phyloP scores from a whole-genome alignment of 345 rosid genomes.

The Citrus medica region DNA sequence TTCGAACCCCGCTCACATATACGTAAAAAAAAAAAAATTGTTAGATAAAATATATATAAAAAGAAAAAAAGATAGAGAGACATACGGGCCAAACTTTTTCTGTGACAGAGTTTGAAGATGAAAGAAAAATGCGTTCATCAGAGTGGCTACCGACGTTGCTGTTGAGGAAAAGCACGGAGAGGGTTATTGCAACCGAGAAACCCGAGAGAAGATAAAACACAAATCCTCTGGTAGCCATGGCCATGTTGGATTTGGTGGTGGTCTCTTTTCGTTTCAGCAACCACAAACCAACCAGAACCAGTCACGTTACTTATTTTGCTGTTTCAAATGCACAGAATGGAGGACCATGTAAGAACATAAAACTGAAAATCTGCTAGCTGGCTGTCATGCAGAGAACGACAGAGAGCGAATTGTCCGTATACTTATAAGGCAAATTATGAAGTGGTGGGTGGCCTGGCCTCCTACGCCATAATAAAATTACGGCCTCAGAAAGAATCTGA shows the following conservation, averaged over 20 bases:
- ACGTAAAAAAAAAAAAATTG: background rate
- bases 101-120: slow-evolving; percentile 1
- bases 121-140: background rate
- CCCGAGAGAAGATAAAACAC: slow-evolving; percentile 54
- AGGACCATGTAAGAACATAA: background rate
- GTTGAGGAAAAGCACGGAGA: slow-evolving; percentile 41
- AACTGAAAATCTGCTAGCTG: background rate
- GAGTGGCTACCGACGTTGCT: slow-evolving; percentile 1
- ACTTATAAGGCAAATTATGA: background rate
- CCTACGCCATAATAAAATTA: background rate
- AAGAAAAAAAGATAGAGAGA: background rate
- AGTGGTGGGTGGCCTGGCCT: background rate
- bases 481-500: background rate
- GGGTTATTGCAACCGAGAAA: slow-evolving; percentile 52
- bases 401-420: too few relatives aligned
- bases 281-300: background rate
- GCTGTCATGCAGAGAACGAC: background rate
- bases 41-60: background rate
- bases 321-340: background rate
- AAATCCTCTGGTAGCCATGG: slow-evolving; percentile 55
- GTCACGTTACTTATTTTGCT: background rate
- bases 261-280: background rate
- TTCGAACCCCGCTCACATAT: background rate
- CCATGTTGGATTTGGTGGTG: background rate
- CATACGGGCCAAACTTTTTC: slow-evolving; percentile 82